A percentile compares a stretch with the other conserved stretches of the same genome.
Conservation (phyloP, 2,329 filamentous ascomycete genomes). For the Diaporthe helianthi region DNA sequence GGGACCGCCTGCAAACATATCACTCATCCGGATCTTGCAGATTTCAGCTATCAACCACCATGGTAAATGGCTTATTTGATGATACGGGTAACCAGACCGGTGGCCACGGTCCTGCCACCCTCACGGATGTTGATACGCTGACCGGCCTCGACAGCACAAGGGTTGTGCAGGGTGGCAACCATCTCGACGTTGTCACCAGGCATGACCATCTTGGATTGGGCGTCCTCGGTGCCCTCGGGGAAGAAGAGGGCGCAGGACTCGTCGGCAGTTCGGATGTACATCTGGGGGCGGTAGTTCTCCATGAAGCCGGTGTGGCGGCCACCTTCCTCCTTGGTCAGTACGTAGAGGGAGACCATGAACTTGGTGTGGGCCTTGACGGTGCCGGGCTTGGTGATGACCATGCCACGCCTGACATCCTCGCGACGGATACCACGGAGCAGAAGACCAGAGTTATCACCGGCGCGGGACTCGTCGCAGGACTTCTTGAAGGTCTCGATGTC, state of each 20-base stretch:
- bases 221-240: slow-evolving; percentile 82
- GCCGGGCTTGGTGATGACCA: slow-evolving; percentile 89
- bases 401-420: slow-evolving; percentile 92
- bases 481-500: slow-evolving; percentile 99
- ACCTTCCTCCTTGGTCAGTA: slow-evolving; percentile 96
- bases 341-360: slow-evolving; percentile 96
- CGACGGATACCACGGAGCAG: slow-evolving; percentile 95
- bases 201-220: slow-evolving; percentile 84
- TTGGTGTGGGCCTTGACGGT: slow-evolving; percentile 85
- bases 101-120: slow-evolving; percentile 89
- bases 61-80: slow-evolving; percentile 54
- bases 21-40: background rate
- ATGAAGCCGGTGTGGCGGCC: slow-evolving; percentile 95
- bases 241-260: slow-evolving; percentile 80
- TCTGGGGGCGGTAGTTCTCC: slow-evolving; percentile 95
- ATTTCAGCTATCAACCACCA: slow-evolving; percentile 9
- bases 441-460: slow-evolving; percentile 97
- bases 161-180: slow-evolving; percentile 83
- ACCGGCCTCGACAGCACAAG: slow-evolving; percentile 86
- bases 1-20: slow-evolving; percentile 5
- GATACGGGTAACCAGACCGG: slow-evolving; percentile 81
- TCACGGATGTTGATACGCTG: slow-evolving; percentile 99
- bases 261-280: slow-evolving; percentile 93
- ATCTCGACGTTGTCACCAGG: slow-evolving; percentile 99
- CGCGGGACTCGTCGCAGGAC: slow-evolving; percentile 94